phyloP scores from a whole-genome alignment of 371 early-diverging fungal species.

The Apophysomyces ossiformis region DNA sequence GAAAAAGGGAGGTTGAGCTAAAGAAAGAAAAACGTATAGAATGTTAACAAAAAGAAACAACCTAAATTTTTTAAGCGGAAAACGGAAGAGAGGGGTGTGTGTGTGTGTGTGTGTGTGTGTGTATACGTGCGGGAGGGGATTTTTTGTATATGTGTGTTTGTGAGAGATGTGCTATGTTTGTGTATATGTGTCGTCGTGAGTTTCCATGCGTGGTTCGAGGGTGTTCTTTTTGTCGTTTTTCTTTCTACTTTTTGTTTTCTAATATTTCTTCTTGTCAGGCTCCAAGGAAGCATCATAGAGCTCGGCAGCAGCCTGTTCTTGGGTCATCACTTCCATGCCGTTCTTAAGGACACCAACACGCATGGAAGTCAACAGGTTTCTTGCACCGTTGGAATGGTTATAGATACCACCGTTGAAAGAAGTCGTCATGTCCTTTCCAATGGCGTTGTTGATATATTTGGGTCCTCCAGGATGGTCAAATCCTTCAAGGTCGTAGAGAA shows the following conservation, averaged over 20 bases:
- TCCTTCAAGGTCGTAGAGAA: conserved; percentile 87
- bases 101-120: background rate
- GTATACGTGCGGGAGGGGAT: background rate
- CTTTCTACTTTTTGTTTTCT: background rate
- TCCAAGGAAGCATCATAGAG: background rate
- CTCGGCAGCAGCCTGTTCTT: background rate
- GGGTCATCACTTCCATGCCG: conserved; percentile 4
- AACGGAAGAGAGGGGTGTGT: background rate
- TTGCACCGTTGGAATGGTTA: conserved; percentile 83
- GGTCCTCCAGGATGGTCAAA: conserved; percentile 96
- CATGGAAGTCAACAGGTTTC: conserved; percentile 75
- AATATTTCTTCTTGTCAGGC: background rate
- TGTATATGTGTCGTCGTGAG: too few species aligned
- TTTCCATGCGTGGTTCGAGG: too few species aligned
- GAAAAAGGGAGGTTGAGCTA: background rate
- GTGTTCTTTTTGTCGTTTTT: too few species aligned
- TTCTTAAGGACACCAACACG: conserved; percentile 71
- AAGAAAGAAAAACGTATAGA: background rate
- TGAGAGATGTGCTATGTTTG: too few species aligned
- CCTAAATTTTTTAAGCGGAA: background rate
- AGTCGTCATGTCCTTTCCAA: conserved; percentile 87
- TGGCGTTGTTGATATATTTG: conserved; percentile 69
- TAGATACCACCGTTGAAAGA: conserved; percentile 92
- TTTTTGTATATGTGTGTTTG: too few species aligned
- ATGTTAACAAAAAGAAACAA: too few species aligned